A percentile compares a stretch with the other conserved stretches of the same genome.
Conservation (phyloP, 257 asterid genomes). For the Apocynum venetum region DNA sequence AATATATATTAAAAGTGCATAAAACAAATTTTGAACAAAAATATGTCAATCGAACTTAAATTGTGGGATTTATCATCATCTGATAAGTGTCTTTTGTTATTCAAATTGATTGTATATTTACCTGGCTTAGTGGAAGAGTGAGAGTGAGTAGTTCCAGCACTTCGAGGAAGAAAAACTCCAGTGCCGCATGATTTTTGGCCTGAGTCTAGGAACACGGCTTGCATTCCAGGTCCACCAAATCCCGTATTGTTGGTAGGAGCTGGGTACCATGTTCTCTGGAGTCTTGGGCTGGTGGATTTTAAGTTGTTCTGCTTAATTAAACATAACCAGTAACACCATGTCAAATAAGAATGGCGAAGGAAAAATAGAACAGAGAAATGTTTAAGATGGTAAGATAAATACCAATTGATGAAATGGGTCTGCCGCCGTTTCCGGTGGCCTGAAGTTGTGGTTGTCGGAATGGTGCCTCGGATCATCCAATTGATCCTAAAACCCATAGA, state of each 20-base stretch:
- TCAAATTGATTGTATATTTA: background rate
- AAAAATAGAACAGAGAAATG: too few species aligned
- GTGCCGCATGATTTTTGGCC: conserved; percentile 40
- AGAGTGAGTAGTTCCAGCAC: conserved; percentile 20
- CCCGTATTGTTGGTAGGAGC: conserved; percentile 19
- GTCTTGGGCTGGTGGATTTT: conserved; percentile 5
- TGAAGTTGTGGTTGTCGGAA: background rate
- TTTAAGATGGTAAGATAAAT: background rate
- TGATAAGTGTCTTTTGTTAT: too few species aligned
- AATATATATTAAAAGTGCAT: too few species aligned
- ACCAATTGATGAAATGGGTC: conserved; percentile 14
- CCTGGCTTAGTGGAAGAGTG: conserved; percentile 39
- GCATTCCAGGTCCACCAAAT: conserved; percentile 50
- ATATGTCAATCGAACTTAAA: too few species aligned
- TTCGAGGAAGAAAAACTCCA: conserved; percentile 64
- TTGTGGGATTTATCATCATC: too few species aligned
- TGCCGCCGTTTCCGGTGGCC: background rate
- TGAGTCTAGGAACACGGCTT: conserved; percentile 51
- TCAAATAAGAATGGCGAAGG: too few species aligned
- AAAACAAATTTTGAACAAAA: too few species aligned
- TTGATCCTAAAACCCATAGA: background rate
- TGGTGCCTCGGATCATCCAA: conserved; percentile 7
- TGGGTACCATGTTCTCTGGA: conserved; percentile 18
- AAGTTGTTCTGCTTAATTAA: conserved; percentile 1
- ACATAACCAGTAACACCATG: background rate